Conservation (phyloP, 2,329 filamentous ascomycete genomes). For the Aspergillus fumigatiaffinis region DNA sequence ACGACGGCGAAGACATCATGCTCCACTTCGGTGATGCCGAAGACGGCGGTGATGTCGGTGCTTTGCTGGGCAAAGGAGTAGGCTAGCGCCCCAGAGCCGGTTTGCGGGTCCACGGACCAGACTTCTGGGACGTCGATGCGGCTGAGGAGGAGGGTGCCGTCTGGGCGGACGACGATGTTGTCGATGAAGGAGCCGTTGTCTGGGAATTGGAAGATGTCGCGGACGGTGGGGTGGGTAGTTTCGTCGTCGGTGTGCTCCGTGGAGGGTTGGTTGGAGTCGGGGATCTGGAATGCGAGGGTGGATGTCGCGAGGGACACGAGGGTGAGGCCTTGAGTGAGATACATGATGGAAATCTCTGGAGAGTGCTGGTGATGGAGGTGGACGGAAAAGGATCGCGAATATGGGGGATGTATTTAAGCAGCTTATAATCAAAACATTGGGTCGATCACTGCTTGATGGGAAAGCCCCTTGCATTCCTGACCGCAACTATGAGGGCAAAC, state of each 20-base stretch:
- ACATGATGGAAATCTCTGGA: neutral
- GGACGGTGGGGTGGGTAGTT: neutral
- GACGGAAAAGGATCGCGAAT: too few relatives aligned
- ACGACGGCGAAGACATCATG: neutral
- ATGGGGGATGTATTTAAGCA: neutral
- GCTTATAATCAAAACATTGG: neutral
- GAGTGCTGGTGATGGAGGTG: neutral
- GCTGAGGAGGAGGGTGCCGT: conserved; percentile 19
- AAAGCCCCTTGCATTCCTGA: neutral
- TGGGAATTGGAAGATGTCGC: conserved; percentile 18
- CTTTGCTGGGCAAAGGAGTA: neutral
- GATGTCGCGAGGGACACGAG: neutral
- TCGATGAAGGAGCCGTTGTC: conserved; percentile 22
- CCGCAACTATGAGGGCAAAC: neutral
- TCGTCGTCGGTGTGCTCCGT: neutral
- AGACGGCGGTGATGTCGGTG: neutral
- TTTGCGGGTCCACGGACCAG: neutral
- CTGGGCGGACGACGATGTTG: conserved; percentile 15
- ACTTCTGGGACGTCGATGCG: conserved; percentile 12
- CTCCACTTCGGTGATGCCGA: neutral
- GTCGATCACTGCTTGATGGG: neutral
- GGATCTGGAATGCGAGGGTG: neutral
- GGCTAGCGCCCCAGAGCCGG: neutral
- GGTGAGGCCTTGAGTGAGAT: neutral
- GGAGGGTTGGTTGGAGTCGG: neutral